Percentiles rank a stretch among this genome's conserved stretches.
These are phyloP conservation scores for Microcos paniculata DNA, from an alignment of 345 rosid species.

Conservation along the genomic window DNA sequence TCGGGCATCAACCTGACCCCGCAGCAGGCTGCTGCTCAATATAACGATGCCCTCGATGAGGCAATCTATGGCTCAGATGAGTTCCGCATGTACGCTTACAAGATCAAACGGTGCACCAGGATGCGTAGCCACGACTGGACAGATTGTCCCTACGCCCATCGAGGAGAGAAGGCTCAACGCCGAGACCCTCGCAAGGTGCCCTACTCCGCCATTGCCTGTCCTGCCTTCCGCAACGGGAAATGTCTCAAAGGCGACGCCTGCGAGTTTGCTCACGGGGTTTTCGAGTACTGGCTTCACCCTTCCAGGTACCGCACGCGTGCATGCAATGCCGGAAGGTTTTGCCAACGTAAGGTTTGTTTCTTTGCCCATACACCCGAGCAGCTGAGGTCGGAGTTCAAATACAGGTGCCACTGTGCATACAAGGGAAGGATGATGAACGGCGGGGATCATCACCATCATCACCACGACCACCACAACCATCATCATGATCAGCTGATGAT, in stretches of 20 bases:
- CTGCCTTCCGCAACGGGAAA: slow-evolving; percentile 59
- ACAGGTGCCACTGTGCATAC: slow-evolving; percentile 25
- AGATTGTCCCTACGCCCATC: slow-evolving; percentile 87
- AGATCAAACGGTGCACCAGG: slow-evolving; percentile 72
- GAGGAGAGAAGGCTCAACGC: slow-evolving; percentile 88
- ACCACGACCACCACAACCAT: no score
- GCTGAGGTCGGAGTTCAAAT: slow-evolving; percentile 41
- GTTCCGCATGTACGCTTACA: slow-evolving; percentile 86
- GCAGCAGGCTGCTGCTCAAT: slow-evolving; percentile 22
- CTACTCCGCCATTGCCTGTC: slow-evolving; percentile 73
- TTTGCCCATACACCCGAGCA: slow-evolving; percentile 79
- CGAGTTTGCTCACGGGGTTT: slow-evolving; percentile 75
- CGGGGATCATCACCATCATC: neutral
- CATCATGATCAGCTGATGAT: neutral
- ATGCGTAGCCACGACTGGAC: slow-evolving; percentile 90
- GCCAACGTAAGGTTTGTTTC: slow-evolving; percentile 77
- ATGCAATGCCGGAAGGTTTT: slow-evolving; percentile 62
- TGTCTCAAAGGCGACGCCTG: slow-evolving; percentile 70
- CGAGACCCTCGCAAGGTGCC: slow-evolving; percentile 71
- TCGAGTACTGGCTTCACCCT: slow-evolving; percentile 91
- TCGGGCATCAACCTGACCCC: slow-evolving; percentile 24
- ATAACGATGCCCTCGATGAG: slow-evolving; percentile 33
- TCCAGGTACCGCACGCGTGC: slow-evolving; percentile 68
- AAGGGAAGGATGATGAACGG: slow-evolving; percentile 16
- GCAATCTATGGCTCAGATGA: slow-evolving; percentile 53